Percentiles rank a stretch among this genome's conserved stretches.
These are phyloP conservation scores for Strigomonas galati DNA, from an alignment of 208 protist species.

Conservation along the genomic window DNA sequence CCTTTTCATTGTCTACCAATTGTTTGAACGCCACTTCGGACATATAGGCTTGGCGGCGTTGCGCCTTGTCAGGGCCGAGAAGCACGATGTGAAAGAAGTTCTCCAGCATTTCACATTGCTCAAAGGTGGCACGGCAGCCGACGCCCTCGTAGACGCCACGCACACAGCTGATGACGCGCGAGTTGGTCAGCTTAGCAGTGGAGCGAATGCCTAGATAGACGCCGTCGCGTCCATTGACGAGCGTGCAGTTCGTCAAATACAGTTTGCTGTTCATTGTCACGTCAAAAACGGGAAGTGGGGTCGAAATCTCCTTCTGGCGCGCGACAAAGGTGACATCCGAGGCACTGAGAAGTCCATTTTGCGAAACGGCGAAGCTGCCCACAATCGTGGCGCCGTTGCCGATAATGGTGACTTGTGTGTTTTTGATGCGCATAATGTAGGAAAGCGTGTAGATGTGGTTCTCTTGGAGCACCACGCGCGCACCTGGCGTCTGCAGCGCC, in stretches of 20 bases:
- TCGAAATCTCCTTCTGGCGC: not conserved
- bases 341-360: slow-evolving; percentile 37
- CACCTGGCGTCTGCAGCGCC: slow-evolving; percentile 42
- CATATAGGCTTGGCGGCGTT: slow-evolving; percentile 2
- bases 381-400: slow-evolving; percentile 54
- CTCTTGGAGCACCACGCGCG: slow-evolving; percentile 48
- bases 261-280: slow-evolving; percentile 36
- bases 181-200: slow-evolving; percentile 23
- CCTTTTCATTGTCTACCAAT: not conserved
- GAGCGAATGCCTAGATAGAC: slow-evolving; percentile 55
- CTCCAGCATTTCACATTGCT: slow-evolving; percentile 31
- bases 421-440: slow-evolving; percentile 27
- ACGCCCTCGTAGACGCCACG: slow-evolving; percentile 67
- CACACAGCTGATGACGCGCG: slow-evolving; percentile 44
- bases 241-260: slow-evolving; percentile 30
- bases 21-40: slow-evolving; percentile 14
- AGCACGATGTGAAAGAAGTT: slow-evolving; percentile 64
- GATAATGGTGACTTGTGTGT: slow-evolving; percentile 43
- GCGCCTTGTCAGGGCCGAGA: slow-evolving; percentile 29
- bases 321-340: slow-evolving; percentile 27
- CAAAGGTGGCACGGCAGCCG: slow-evolving; percentile 29
- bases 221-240: slow-evolving; percentile 61
- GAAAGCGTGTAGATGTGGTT: slow-evolving; percentile 37
- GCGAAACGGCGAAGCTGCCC: slow-evolving; percentile 29
- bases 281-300: slow-evolving; percentile 30